Evolutionary conservation across 2,329 filamentous ascomycete species (phyloP).

Genomic region (Thielaviopsis populi): DNA sequence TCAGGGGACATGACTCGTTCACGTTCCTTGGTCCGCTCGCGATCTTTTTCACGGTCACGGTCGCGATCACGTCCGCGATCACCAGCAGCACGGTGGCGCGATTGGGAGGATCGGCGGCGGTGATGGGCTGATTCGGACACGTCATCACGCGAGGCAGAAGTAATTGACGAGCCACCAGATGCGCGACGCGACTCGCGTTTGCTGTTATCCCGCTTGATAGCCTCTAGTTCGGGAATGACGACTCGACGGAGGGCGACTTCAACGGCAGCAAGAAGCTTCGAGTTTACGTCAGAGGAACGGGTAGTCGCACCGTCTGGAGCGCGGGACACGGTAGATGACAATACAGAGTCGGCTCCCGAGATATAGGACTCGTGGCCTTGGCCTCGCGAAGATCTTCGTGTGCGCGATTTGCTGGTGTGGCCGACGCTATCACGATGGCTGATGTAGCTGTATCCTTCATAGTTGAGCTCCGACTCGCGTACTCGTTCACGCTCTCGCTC

Average conservation of each 20-base stretch:
- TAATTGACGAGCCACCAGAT: constrained; percentile 44
- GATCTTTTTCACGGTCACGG: not conserved
- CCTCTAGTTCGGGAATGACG: constrained; percentile 81
- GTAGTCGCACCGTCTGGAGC: constrained; percentile 42
- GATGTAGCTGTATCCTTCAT: constrained; percentile 9
- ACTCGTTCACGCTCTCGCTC: constrained; percentile 6
- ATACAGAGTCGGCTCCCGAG: constrained; percentile 39
- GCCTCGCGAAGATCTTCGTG: constrained; percentile 28
- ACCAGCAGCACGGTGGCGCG: constrained; percentile 17
- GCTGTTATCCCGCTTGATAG: constrained; percentile 79
- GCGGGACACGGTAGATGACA: constrained; percentile 38
- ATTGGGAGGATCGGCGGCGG: constrained; percentile 41
- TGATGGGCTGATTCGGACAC: constrained; percentile 33
- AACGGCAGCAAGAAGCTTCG: constrained; percentile 76
- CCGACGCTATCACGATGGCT: constrained; percentile 14
- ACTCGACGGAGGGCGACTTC: constrained; percentile 83
- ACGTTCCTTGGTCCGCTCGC: constrained; percentile 28
- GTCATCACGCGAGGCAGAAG: constrained; percentile 40
- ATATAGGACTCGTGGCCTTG: constrained; percentile 35
- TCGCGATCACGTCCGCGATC: not conserved
- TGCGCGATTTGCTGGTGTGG: constrained; percentile 10
- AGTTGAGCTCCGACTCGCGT: constrained; percentile 2
- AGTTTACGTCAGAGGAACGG: constrained; percentile 55
- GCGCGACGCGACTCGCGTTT: constrained; percentile 52
- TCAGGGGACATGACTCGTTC: constrained; percentile 21